Percentiles rank a stretch among this genome's conserved stretches.
phyloP scores from a whole-genome alignment of 768 basidiomycete species.

The Daedaleopsis nitida region DNA sequence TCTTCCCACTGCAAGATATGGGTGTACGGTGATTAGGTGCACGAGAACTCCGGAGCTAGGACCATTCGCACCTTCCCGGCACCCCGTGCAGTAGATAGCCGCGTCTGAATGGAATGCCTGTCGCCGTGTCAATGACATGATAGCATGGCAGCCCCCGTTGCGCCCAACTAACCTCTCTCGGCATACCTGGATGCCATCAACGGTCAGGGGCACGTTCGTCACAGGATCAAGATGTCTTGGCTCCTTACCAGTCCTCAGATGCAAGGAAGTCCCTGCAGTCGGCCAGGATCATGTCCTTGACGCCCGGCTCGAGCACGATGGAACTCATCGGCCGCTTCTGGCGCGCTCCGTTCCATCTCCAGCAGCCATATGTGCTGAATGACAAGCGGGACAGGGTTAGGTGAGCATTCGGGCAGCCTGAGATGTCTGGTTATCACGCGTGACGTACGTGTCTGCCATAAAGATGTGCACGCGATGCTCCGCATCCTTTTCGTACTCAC shows the following conservation, averaged over 20 bases:
- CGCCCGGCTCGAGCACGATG: slow-evolving; percentile 87
- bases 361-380: slow-evolving; percentile 66
- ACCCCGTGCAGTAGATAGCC: slow-evolving; percentile 87
- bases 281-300: slow-evolving; percentile 87
- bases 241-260: slow-evolving; percentile 75
- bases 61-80: slow-evolving; percentile 65
- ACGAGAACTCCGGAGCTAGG: neutral
- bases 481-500: slow-evolving; percentile 88
- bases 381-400: slow-evolving; percentile 18
- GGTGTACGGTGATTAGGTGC: slow-evolving; percentile 13
- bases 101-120: slow-evolving; percentile 86
- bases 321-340: slow-evolving; percentile 91
- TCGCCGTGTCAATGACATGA: slow-evolving; percentile 8
- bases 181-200: slow-evolving; percentile 66
- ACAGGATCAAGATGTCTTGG: no score
- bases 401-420: slow-evolving; percentile 10
- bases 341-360: slow-evolving; percentile 88
- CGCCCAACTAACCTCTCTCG: slow-evolving; percentile 66
- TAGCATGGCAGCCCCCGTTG: neutral
- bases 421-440: neutral
- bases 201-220: slow-evolving; percentile 3
- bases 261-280: slow-evolving; percentile 85
- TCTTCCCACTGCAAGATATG: slow-evolving; percentile 63
- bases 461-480: slow-evolving; percentile 90
- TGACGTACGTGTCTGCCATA: slow-evolving; percentile 81